Base-by-base conservation (phyloP, 192 early-diverging fungal genomes). In the Chytriomyces hyalinus region DNA sequence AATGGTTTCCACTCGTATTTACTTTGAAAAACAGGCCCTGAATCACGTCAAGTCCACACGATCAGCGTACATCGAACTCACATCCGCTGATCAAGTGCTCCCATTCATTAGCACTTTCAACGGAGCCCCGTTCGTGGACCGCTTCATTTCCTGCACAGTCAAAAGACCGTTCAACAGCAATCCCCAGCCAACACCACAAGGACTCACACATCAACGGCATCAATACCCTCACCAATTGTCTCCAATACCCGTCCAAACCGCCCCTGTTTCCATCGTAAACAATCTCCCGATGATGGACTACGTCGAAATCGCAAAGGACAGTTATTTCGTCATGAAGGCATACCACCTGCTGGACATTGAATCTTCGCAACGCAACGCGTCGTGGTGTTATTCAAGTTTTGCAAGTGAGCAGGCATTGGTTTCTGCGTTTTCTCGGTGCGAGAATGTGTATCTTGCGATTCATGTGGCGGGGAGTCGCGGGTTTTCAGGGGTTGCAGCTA, bases 401-500 rank as follows among this genome's bases (percentile, higher is more conserved):
- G 13, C 17, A 22, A 73, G 46, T 43, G 71, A 73, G 49, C n/a
- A 6, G 11, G 15, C 11, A 4, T 28, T 73, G 44, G 43, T 46
- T 43, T 26, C 44, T 10, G 71, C 71, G 8, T 73, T 62, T 48
- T 9, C 9, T 9, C 13, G 66, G 2, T 53, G 6, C 5, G 49
- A 53, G 3, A 61, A 73, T 44, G 71, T 73, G 7, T 73, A 62
- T 73, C 62, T 73, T 53, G 62, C 62, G 6, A 62, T 73, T 49
- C 22, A 60, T 17, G 71, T 73, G 0, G 62, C 60, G 20, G 71
- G 71, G 3, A 63, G 61, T 60, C 36, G 71, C 0, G 71, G 71
- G 8, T 60, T 73, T 45, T 17, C 13, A 13, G 71, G 71, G 20
- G 22, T 73, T 28, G 71, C 71, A 26, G 13, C 20, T 45, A 73